A percentile compares a stretch with the other conserved stretches of the same genome.
Conservation (phyloP, 352 stramenopile species). For the Pythium plurisporium region DNA sequence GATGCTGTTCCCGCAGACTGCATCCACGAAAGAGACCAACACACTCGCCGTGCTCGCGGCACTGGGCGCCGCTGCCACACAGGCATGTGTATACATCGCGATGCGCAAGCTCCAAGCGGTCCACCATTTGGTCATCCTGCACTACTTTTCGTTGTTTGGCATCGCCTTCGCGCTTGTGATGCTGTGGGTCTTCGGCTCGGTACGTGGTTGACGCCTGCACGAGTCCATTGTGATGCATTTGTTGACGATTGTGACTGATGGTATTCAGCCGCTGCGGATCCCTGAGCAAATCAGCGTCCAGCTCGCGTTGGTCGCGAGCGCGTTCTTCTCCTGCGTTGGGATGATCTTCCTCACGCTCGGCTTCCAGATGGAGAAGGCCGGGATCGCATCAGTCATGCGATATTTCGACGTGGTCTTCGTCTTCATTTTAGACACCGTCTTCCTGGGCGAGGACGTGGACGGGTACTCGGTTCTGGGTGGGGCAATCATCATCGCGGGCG, state of each 20-base stretch:
- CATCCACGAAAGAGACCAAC: slow-evolving; percentile 16
- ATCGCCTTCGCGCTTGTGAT: slow-evolving; percentile 25
- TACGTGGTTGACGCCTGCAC: slow-evolving; percentile 9
- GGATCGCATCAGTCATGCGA: slow-evolving; percentile 60
- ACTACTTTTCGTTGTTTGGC: slow-evolving; percentile 48
- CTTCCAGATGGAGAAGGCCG: slow-evolving; percentile 54
- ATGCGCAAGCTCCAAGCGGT: slow-evolving; percentile 54
- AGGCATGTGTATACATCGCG: slow-evolving; percentile 48
- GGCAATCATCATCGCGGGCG: slow-evolving; percentile 45
- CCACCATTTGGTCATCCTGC: slow-evolving; percentile 34
- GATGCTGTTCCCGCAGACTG: slow-evolving; percentile 38
- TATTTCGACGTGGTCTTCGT: slow-evolving; percentile 75
- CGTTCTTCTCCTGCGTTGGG: slow-evolving; percentile 44
- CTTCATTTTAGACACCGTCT: slow-evolving; percentile 40
- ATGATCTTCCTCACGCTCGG: slow-evolving; percentile 53
- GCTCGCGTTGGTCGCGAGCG: slow-evolving; percentile 37
- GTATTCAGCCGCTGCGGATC: slow-evolving; percentile 16
- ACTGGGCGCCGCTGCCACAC: slow-evolving; percentile 35
- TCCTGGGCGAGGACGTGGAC: slow-evolving; percentile 52
- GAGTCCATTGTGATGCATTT: neutral
- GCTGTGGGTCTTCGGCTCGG: slow-evolving; percentile 24
- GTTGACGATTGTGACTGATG: slow-evolving; percentile 11
- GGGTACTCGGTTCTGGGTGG: slow-evolving; percentile 54
- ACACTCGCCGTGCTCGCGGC: slow-evolving; percentile 35
- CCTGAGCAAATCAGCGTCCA: slow-evolving; percentile 26